Evolutionary conservation across 805 yeast genomes (phyloP).

Genomic region (Yarrowia sp.): DNA sequence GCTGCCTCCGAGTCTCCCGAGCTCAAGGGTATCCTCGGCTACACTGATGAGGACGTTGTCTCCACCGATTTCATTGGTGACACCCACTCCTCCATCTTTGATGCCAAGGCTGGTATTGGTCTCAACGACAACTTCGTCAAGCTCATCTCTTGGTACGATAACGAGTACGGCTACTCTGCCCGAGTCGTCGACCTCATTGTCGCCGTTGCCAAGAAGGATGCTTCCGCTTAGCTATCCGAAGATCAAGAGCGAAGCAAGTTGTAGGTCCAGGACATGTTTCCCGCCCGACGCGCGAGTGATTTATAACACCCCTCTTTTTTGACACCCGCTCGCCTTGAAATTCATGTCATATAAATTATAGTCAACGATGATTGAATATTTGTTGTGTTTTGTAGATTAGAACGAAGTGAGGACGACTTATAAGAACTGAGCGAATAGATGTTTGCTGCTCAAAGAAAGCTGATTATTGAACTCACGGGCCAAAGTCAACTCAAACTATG

Average conservation of each 20-base stretch:
- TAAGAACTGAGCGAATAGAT: too few relatives aligned
- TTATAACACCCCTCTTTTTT: conserved; percentile 19
- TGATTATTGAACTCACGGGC: too few relatives aligned
- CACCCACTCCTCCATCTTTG: conserved; percentile 81
- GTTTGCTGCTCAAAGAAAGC: too few relatives aligned
- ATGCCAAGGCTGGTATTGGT: conserved; percentile 85
- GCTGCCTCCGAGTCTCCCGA: conserved; percentile 65
- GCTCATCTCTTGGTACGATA: conserved; percentile 92
- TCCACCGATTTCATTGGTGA: conserved; percentile 86
- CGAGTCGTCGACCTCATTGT: conserved; percentile 89
- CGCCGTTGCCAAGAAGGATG: conserved; percentile 58
- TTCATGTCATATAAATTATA: conserved; percentile 25
- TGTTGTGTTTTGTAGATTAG: not conserved
- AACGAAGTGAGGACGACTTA: too few relatives aligned
- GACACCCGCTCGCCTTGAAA: conserved; percentile 26
- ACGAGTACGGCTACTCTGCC: conserved; percentile 94
- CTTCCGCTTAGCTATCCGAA: conserved; percentile 26
- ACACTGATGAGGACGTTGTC: conserved; percentile 91
- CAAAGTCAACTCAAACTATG: too few relatives aligned
- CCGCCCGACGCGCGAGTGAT: conserved; percentile 25
- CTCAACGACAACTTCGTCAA: conserved; percentile 85
- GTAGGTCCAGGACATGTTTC: conserved; percentile 25
- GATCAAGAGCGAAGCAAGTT: conserved; percentile 25
- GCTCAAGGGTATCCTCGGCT: conserved; percentile 79
- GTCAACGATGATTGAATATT: conserved; percentile 6